These are phyloP conservation scores for Cadophora sp. DNA, from an alignment of 2,329 filamentous ascomycete species.

Conservation along the genomic window DNA sequence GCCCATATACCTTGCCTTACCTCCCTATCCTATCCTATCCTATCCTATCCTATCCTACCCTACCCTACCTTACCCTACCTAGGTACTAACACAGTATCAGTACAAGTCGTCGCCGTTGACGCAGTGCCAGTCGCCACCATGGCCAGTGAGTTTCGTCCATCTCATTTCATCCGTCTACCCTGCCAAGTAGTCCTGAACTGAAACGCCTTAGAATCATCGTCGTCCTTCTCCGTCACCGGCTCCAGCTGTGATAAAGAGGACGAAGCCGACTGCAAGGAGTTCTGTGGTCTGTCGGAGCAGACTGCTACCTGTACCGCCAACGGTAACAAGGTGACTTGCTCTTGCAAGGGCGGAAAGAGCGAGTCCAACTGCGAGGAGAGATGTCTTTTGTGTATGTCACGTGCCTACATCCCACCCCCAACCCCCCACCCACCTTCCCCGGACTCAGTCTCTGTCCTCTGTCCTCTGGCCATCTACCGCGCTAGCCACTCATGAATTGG, in stretches of 20 bases:
- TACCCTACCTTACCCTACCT: too few relatives aligned
- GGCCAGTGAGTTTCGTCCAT: slow-evolving; percentile 7
- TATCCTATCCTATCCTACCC: too few relatives aligned
- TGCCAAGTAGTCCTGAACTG: not conserved
- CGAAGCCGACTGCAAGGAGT: slow-evolving; percentile 32
- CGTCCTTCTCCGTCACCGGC: slow-evolving; percentile 21
- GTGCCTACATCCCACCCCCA: too few relatives aligned
- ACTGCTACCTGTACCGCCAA: slow-evolving; percentile 28
- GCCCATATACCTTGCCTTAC: not conserved
- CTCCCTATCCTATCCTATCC: too few relatives aligned
- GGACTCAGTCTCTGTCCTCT: not conserved
- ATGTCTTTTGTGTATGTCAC: slow-evolving; percentile 34
- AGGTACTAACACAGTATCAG: slow-evolving; percentile 25
- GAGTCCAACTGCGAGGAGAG: slow-evolving; percentile 34
- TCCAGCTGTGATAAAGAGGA: slow-evolving; percentile 29
- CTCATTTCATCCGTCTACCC: not conserved
- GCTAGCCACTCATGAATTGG: not conserved
- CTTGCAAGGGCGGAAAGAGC: slow-evolving; percentile 32
- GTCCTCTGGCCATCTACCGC: not conserved
- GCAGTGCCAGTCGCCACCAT: not conserved
- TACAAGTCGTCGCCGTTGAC: slow-evolving; percentile 17
- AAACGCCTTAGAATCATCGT: slow-evolving; percentile 13
- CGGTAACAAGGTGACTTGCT: slow-evolving; percentile 33
- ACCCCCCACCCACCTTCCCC: not conserved
- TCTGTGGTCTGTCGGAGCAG: slow-evolving; percentile 29